Percentiles rank a stretch among this genome's conserved stretches.
Conservation (phyloP, 768 basidiomycete genomes). For the Terana coerulea region DNA sequence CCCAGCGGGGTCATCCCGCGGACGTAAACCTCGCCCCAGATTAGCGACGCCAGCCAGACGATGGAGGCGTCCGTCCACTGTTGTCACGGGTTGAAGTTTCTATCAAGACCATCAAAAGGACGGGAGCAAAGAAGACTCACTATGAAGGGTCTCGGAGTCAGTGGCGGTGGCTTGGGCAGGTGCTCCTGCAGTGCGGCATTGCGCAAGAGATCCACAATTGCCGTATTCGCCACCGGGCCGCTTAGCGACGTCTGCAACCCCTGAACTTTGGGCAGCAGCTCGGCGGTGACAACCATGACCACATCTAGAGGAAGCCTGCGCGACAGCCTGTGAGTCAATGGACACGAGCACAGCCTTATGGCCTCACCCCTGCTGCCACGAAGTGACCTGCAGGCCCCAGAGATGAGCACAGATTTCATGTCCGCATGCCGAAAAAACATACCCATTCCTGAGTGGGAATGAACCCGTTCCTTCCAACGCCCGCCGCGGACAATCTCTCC, state of each 20-base stretch:
- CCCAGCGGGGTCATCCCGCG: constrained; percentile 83
- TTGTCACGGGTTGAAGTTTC: no score
- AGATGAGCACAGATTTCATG: not conserved
- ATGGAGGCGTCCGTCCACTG: constrained; percentile 93
- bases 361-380: constrained; percentile 93
- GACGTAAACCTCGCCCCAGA: constrained; percentile 96
- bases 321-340: not conserved
- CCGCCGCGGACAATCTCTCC: constrained; percentile 62
- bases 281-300: constrained; percentile 84
- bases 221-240: constrained; percentile 58
- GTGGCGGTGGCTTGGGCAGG: constrained; percentile 64
- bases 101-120: not conserved
- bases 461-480: constrained; percentile 87
- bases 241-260: constrained; percentile 68
- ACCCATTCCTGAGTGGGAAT: constrained; percentile 98
- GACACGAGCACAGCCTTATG: no score
- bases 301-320: constrained; percentile 82
- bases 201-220: constrained; percentile 73
- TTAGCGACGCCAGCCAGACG: constrained; percentile 88
- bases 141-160: constrained; percentile 70
- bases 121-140: constrained; percentile 38
- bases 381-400: constrained; percentile 57
- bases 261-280: constrained; percentile 82
- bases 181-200: constrained; percentile 66
- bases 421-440: constrained; percentile 18